Evolutionary conservation across 129 eudicot genomes (phyloP), one percentile per base, ranked within the genome.

Genomic region (Deinandra increscens): DNA sequence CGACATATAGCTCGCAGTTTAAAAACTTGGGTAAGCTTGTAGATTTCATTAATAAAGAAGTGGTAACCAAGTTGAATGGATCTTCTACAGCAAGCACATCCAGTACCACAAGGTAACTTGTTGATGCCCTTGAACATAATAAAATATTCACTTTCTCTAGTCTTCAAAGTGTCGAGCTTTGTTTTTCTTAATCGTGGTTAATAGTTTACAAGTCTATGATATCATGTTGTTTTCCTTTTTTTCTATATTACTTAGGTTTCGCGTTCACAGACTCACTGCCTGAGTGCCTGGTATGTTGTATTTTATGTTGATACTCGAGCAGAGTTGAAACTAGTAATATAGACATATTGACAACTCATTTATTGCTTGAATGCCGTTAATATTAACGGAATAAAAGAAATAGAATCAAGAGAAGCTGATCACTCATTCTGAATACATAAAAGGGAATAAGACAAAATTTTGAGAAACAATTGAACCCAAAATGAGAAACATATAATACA

Each of bases 11-110:
- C 60, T 55, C 91, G 9, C 95, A 83, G 76, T 92, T 67, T 76
- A 88, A 92, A 79, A 76, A 84, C 81, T 53, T 92, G 79, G 86
- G 86, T 53, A 75, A 86, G 75, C 91, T 92, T 46, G 91, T 85
- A 7, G 79, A 62, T 62, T 68, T 66, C 44, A 42, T 92, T 46
- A 74, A 86, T 33, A 75, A 84, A 17, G 75, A 74, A 0, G 63
- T 89, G 10, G 14, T 92, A 56, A 36, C 43, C 39, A 92, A 84
- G 68, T 39, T 86, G 76, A 63, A 17, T 17, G 87, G 83, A 36
- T 56, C 81, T 68, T 34, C 91, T 2, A 61, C 76, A 14, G 44
- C 73, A 7, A 71, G 81, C 74, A 54, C 84, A 18, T 70, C 85
- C 5, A 39, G 13, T 68, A 64, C 72, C 15, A 61, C 86, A 2